A percentile compares a stretch with the other conserved stretches of the same genome.
Conservation (phyloP, 768 basidiomycete genomes). For the Termitomyces sp. region DNA sequence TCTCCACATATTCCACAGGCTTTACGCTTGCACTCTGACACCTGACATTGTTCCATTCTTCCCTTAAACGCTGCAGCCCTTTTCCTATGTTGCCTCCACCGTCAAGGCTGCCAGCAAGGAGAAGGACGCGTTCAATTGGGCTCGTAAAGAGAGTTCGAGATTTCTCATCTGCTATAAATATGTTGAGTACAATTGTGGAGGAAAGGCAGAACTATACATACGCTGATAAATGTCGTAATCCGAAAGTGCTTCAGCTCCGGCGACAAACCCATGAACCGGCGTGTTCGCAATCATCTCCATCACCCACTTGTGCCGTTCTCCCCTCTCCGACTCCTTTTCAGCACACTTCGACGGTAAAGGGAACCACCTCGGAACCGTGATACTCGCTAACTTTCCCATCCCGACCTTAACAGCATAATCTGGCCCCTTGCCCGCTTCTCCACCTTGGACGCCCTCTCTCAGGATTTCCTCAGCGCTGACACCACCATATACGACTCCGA, state of each 20-base stretch:
- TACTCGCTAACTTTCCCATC: constrained; percentile 32
- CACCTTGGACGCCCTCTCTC: constrained; percentile 6
- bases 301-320: constrained; percentile 20
- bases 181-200: background rate
- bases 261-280: constrained; percentile 34
- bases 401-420: constrained; percentile 30
- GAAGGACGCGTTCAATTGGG: constrained; percentile 27
- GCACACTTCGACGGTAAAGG: constrained; percentile 28
- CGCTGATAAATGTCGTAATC: constrained; percentile 33
- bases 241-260: constrained; percentile 39
- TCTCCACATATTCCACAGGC: constrained; percentile 24
- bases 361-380: constrained; percentile 47
- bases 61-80: constrained; percentile 27
- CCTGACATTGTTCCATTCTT: constrained; percentile 17
- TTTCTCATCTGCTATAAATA: constrained; percentile 4
- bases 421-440: constrained; percentile 8
- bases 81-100: constrained; percentile 40
- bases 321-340: constrained; percentile 8
- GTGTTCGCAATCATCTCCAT: constrained; percentile 33
- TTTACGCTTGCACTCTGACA: constrained; percentile 2
- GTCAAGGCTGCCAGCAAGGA: constrained; percentile 42
- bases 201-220: background rate
- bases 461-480: constrained; percentile 6
- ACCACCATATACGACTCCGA: constrained; percentile 27
- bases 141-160: constrained; percentile 18